These are phyloP conservation scores for Ceratocystis variospora DNA, from an alignment of 2,329 filamentous ascomycete species.

Conservation along the genomic window DNA sequence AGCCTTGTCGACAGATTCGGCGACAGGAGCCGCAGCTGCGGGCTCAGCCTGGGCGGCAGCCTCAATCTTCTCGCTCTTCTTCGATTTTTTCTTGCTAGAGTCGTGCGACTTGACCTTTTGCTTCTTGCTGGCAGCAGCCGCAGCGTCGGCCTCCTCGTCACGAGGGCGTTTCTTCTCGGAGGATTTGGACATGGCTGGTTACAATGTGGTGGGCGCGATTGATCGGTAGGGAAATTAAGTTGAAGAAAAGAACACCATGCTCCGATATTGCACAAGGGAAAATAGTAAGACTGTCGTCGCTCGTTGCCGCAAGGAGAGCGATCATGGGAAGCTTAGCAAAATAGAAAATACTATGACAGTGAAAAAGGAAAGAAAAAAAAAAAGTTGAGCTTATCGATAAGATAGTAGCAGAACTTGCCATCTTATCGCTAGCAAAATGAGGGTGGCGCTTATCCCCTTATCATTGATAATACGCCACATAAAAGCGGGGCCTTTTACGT, in stretches of 20 bases:
- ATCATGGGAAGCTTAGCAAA: not conserved
- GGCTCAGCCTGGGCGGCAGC: conserved; percentile 16
- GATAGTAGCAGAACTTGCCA: not conserved
- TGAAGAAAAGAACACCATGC: not conserved
- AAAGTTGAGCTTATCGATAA: conserved; percentile 12
- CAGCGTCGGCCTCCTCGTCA: conserved; percentile 30
- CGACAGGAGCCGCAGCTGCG: conserved; percentile 1
- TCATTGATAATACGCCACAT: conserved; percentile 1
- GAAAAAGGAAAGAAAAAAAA: conserved; percentile 5
- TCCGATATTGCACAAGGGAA: not conserved
- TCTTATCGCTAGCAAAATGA: not conserved
- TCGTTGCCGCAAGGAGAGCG: not conserved
- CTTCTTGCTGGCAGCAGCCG: conserved; percentile 32
- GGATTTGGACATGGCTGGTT: conserved; percentile 22
- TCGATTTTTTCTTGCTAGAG: conserved; percentile 21
- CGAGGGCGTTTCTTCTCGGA: conserved; percentile 33
- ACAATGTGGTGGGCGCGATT: not conserved
- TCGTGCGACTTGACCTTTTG: conserved; percentile 38
- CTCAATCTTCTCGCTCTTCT: conserved; percentile 18
- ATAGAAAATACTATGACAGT: not conserved
- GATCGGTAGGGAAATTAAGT: not conserved
- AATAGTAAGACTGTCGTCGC: not conserved
- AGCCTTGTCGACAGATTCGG: not conserved
- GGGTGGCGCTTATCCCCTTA: not conserved
- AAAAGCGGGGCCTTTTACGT: not conserved